Evolutionary conservation across 2,329 filamentous ascomycete genomes (phyloP).

Genomic region (Penicillium decumbens): DNA sequence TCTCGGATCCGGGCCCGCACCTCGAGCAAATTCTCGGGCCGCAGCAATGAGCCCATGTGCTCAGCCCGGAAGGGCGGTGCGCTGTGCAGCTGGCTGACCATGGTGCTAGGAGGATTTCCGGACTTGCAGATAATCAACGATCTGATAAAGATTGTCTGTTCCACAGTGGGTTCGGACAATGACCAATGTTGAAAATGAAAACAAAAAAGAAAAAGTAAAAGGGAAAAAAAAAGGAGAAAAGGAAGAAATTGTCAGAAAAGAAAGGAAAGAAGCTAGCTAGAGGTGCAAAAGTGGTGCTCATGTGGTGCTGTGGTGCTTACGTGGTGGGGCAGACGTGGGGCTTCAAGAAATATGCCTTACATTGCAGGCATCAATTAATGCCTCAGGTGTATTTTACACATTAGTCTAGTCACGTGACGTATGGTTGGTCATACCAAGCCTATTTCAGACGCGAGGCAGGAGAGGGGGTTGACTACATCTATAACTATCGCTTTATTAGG

Average conservation of each 20-base stretch:
- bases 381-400: too few relatives aligned
- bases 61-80: slow-evolving; percentile 23
- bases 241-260: background rate
- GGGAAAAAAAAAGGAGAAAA: background rate
- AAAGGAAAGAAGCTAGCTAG: background rate
- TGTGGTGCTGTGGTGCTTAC: slow-evolving; percentile 5
- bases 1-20: slow-evolving; percentile 19
- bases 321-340: slow-evolving; percentile 5
- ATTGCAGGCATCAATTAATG: too few relatives aligned
- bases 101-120: background rate
- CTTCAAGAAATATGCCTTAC: background rate
- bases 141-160: background rate
- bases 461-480: too few relatives aligned
- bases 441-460: too few relatives aligned
- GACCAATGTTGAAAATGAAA: background rate
- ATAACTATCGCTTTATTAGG: too few relatives aligned
- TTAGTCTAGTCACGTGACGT: too few relatives aligned
- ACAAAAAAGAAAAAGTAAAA: background rate
- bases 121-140: background rate
- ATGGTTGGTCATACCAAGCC: too few relatives aligned
- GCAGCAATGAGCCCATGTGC: slow-evolving; percentile 23
- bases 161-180: background rate
- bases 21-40: slow-evolving; percentile 18
- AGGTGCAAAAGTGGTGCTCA: slow-evolving; percentile 3
- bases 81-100: slow-evolving; percentile 17